Evolutionary conservation across 164 flowering plant genomes (phyloP), one percentile per base, ranked within the genome.

Genomic region (Sextonia rubra): DNA sequence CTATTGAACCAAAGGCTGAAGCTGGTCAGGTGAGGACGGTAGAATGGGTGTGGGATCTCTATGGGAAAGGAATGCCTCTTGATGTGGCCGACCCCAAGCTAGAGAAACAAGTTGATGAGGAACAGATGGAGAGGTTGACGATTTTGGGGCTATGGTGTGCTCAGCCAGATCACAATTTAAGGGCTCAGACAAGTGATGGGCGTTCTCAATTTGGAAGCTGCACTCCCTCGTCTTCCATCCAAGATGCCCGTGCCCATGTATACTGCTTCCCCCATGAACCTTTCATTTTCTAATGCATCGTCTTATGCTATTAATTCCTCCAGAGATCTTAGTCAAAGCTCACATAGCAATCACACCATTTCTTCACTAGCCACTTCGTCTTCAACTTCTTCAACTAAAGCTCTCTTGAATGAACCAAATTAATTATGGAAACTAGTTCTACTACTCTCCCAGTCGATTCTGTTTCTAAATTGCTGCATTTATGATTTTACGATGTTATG

Each of bases 31-130:
- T 67, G 17, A 66, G 73, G 27, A 23, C 83, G 62, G 77, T 83
- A 1, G 83, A 79, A 66, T 85, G 89, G 87, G 86, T 82, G 3
- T 84, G 89, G 87, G 81, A 81, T 8, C 76, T 80, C 4, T 82
- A 82, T 69, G 87, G 85, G 25, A 71, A 30, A 37, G 82, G 81
- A 9, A 47, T 64, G 64, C 64, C 82, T 8, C 62, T 79, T 12
- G 81, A 79, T 70, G 89, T 82, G 0, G 78, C 73, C 5, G 89
- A 86, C 61, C 58, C 47, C 69, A 73, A 73, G 47, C 72, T 85
- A 47, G 44, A 56, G 1, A 22, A 12, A 62, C 77, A 77, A 3
- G 79, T 68, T 12, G 76, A 83, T 23, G 71, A 65, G 47, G 20
- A 77, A 12, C 75, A 82, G 68, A 74, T 82, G 32, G 75, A 73